phyloP scores from a whole-genome alignment of 768 basidiomycete species.

The Suillus paluster region DNA sequence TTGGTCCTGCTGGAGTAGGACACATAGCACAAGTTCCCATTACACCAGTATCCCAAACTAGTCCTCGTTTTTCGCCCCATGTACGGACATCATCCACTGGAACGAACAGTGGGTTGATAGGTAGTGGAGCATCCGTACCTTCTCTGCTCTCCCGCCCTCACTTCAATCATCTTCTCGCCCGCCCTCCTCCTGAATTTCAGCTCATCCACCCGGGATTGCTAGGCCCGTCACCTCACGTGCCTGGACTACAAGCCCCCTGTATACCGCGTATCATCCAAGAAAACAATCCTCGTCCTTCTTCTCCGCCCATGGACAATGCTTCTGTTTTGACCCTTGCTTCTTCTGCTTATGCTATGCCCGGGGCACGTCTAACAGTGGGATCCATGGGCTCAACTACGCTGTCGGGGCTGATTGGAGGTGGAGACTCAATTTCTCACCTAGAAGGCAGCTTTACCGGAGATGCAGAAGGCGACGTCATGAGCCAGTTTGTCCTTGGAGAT shows the following conservation, averaged over 20 bases:
- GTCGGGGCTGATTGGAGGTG: conserved; percentile 53
- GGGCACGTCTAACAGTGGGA: conserved; percentile 51
- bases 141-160: conserved; percentile 67
- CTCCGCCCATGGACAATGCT: conserved; percentile 90
- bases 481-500: conserved; percentile 68
- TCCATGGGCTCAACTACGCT: conserved; percentile 49
- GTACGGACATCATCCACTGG: conserved; percentile 63
- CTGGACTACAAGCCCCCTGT: conserved; percentile 73
- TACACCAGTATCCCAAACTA: conserved; percentile 56
- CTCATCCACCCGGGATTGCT: conserved; percentile 37
- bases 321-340: conserved; percentile 92
- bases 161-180: conserved; percentile 49
- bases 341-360: conserved; percentile 83
- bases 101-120: conserved; percentile 47
- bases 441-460: conserved; percentile 64
- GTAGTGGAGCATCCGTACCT: conserved; percentile 68
- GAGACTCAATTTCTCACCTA: conserved; percentile 74
- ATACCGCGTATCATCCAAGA: conserved; percentile 91
- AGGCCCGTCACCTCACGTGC: conserved; percentile 24
- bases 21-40: conserved; percentile 88
- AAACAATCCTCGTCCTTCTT: conserved; percentile 95
- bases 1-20: conserved; percentile 79
- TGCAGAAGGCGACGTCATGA: conserved; percentile 59
- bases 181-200: conserved; percentile 35
- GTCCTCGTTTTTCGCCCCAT: conserved; percentile 59